Conservation (phyloP, 768 basidiomycete species). For the Strobilomyces echinocephalus region DNA sequence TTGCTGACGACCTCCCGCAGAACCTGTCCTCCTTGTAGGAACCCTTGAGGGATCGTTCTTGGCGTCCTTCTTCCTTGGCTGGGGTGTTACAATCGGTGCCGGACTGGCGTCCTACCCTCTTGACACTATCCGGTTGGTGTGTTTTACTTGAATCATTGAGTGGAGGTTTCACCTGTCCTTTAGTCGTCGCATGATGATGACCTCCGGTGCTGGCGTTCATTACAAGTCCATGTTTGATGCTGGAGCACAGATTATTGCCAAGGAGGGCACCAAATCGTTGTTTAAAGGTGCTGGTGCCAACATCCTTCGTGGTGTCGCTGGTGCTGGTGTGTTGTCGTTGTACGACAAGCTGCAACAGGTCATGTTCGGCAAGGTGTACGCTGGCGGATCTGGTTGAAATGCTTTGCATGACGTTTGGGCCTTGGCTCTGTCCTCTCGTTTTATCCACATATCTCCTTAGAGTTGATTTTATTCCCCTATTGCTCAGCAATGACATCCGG, state of each 20-base stretch:
- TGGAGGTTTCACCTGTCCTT: slow-evolving; percentile 17
- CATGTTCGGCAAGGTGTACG: slow-evolving; percentile 99
- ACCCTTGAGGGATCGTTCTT: slow-evolving; percentile 93
- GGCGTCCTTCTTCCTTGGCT: slow-evolving; percentile 94
- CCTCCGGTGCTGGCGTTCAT: slow-evolving; percentile 90
- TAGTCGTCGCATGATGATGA: slow-evolving; percentile 99
- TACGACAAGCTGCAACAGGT: slow-evolving; percentile 98
- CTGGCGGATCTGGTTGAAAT: slow-evolving; percentile 60
- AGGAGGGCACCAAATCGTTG: slow-evolving; percentile 92
- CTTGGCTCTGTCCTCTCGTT: slow-evolving; percentile 31
- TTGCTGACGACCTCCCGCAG: slow-evolving; percentile 36
- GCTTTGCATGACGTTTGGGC: slow-evolving; percentile 20
- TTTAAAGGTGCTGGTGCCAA: slow-evolving; percentile 99
- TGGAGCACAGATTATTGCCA: slow-evolving; percentile 87
- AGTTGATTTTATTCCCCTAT: slow-evolving; percentile 32
- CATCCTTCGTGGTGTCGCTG: slow-evolving; percentile 98
- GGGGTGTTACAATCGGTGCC: slow-evolving; percentile 99
- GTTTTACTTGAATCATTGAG: not conserved
- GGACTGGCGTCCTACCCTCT: slow-evolving; percentile 97
- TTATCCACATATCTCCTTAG: slow-evolving; percentile 28
- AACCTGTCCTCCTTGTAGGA: slow-evolving; percentile 97
- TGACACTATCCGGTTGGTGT: slow-evolving; percentile 74
- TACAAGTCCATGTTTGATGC: slow-evolving; percentile 99
- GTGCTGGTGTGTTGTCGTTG: slow-evolving; percentile 97
- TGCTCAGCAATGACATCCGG: slow-evolving; percentile 18